phyloP scores from a whole-genome alignment of 140 eudicot species.

The Stevia rebaudiana region DNA sequence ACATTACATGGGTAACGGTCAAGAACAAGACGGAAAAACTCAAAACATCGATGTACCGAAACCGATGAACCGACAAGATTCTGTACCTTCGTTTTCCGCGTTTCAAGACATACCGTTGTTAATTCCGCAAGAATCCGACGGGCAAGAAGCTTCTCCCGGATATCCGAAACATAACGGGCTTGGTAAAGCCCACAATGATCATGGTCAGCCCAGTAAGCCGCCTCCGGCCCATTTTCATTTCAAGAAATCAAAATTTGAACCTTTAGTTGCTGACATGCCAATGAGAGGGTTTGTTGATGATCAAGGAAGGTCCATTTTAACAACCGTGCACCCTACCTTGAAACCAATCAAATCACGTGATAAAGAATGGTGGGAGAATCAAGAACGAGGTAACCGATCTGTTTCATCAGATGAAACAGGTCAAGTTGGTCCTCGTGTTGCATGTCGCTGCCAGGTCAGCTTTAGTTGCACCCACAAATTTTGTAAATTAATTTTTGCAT shows the following conservation, averaged over 20 bases:
- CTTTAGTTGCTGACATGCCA: conserved; percentile 56
- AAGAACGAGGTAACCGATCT: conserved; percentile 73
- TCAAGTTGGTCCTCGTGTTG: conserved; percentile 89
- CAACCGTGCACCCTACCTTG: neutral
- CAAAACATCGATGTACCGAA: conserved; percentile 19
- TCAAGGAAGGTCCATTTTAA: conserved; percentile 15
- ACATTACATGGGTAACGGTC: conserved; percentile 69
- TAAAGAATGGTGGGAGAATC: conserved; percentile 91
- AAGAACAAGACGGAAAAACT: conserved; percentile 35
- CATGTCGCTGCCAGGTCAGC: conserved; percentile 87
- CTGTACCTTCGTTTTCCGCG: conserved; percentile 54
- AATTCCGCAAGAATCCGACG: conserved; percentile 82
- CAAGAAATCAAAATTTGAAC: conserved; percentile 50
- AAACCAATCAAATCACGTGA: conserved; percentile 45
- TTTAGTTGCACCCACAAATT: neutral
- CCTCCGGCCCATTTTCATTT: conserved; percentile 57
- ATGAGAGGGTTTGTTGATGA: conserved; percentile 90
- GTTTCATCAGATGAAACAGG: conserved; percentile 81
- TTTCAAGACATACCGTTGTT: conserved; percentile 86
- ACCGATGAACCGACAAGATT: conserved; percentile 48
- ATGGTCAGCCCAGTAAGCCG: conserved; percentile 51
- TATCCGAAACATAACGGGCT: conserved; percentile 32
- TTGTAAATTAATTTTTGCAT: neutral
- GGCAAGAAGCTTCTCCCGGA: conserved; percentile 31
- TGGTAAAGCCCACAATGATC: conserved; percentile 25